Evolutionary conservation across 176 grass and related monocot species (phyloP), one percentile per base, ranked within the genome.

Genomic region (Cenchrus americanus): DNA sequence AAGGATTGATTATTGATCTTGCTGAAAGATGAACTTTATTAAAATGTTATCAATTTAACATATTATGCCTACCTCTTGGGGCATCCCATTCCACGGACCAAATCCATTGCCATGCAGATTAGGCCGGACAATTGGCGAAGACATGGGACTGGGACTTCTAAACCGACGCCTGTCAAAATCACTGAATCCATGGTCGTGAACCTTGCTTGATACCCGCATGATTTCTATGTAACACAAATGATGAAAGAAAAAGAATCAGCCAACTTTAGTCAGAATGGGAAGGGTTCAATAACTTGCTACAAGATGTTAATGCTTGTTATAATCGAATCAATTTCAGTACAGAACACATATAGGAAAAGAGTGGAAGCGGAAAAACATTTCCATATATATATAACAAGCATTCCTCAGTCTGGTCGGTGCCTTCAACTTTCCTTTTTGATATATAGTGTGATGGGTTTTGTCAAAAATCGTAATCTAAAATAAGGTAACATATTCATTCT

Each of bases 121-220:
- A 44, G 88, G 89, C 59, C 91, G 77, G 42, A 87, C 78, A 74
- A 91, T 92, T 65, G 88, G 83, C 66, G 86, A 90, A 61, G 91
- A 89, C 81, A 96, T 92, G 23, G 93, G 90, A 80, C 88, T 92
- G 15, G 88, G 88, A 44, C 93, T 95, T 90, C 88, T 90, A 30
- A 84, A 82, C 6, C 82, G 80, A 6, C 83, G 54, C 83, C 85
- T 84, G 46, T 92, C 88, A 75, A 86, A 86, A 80, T 96, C 88
- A 0, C 66, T 84, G 67, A 92, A 82, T 62, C 88, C 90, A 79
- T 88, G 86, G 87, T 82, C 87, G 10, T 88, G 80, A 32, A 80
- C 79, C 90, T 90, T 92, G 76, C 85, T 88, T 76, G 88, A 91
- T 71, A 92, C 93, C 73, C 90, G 54, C 83, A 91, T 76, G 71